These are phyloP conservation scores for Epichloe sibirici DNA, from an alignment of 2,329 filamentous ascomycete genomes.

Conservation along the genomic window DNA sequence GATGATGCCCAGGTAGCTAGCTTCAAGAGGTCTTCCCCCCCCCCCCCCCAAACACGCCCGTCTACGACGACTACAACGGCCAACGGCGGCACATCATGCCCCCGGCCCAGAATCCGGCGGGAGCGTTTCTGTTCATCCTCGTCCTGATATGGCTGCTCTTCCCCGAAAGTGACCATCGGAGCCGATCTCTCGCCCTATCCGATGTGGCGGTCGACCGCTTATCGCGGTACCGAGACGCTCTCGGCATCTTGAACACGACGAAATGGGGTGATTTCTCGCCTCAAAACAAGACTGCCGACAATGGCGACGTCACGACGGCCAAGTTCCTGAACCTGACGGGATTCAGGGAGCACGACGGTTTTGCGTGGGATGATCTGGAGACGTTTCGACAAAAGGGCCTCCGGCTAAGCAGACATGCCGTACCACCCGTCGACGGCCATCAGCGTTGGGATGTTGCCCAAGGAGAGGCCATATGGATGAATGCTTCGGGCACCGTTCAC, in stretches of 20 bases:
- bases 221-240: slow-evolving; percentile 37
- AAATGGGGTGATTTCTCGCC: slow-evolving; percentile 50
- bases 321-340: slow-evolving; percentile 63
- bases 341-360: slow-evolving; percentile 59
- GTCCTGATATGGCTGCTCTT: slow-evolving; percentile 29
- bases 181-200: slow-evolving; percentile 21
- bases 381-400: slow-evolving; percentile 53
- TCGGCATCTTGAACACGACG: slow-evolving; percentile 41
- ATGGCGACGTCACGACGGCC: slow-evolving; percentile 9
- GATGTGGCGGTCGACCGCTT: slow-evolving; percentile 32
- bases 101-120: slow-evolving; percentile 31
- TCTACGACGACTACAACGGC: slow-evolving; percentile 3
- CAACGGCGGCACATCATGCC: slow-evolving; percentile 22
- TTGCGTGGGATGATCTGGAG: slow-evolving; percentile 64
- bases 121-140: slow-evolving; percentile 17
- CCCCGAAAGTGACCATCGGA: slow-evolving; percentile 23
- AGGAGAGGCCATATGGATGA: slow-evolving; percentile 52
- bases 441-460: slow-evolving; percentile 27
- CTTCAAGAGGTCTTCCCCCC: slow-evolving; percentile 1
- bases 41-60: neutral
- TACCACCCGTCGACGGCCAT: slow-evolving; percentile 28
- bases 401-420: slow-evolving; percentile 44
- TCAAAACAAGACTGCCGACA: slow-evolving; percentile 15
- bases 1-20: slow-evolving; percentile 7
- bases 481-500: slow-evolving; percentile 63